Conservation (phyloP, 208 protist genomes). For the Crithidia mellificae region DNA sequence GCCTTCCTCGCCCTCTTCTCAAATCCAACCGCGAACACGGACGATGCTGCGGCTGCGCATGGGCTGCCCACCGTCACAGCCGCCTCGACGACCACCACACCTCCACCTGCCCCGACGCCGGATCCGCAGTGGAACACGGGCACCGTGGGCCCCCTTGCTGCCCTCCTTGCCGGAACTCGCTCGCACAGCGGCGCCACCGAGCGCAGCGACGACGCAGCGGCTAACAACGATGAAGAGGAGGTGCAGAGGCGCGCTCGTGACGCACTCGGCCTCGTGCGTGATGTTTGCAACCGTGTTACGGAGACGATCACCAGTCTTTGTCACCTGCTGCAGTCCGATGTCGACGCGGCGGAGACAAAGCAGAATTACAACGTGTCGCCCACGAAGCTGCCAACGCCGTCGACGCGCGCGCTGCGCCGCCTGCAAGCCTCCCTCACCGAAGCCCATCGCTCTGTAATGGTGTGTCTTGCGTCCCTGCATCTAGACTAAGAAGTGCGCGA, state of each 20-base stretch:
- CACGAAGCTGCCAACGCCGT: conserved; percentile 11
- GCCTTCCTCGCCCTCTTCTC: conserved; percentile 18
- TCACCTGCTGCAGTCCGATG: conserved; percentile 17
- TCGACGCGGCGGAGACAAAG: conserved; percentile 9
- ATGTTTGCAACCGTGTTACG: conserved; percentile 6
- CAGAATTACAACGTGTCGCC: conserved; percentile 4
- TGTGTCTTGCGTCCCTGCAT: conserved; percentile 17
- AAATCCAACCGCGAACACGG: not conserved
- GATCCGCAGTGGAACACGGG: conserved; percentile 24
- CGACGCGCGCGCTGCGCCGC: conserved; percentile 33
- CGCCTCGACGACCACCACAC: no score
- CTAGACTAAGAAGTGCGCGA: not conserved
- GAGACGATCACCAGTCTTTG: conserved; percentile 20
- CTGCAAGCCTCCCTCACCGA: conserved; percentile 28
- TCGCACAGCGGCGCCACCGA: conserved; percentile 8
- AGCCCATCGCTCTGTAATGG: conserved; percentile 9
- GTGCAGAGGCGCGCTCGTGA: conserved; percentile 7
- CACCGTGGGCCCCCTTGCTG: conserved; percentile 9
- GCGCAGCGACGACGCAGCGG: conserved; percentile 6
- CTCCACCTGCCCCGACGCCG: not conserved
- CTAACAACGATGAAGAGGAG: not conserved
- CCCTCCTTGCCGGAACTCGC: conserved; percentile 3
- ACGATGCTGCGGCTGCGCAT: not conserved
- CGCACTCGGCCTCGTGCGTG: conserved; percentile 6
- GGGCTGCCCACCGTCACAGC: no score